Evolutionary conservation across 2,329 filamentous ascomycete species (phyloP).

Genomic region (Pyrenochaeta sp.): DNA sequence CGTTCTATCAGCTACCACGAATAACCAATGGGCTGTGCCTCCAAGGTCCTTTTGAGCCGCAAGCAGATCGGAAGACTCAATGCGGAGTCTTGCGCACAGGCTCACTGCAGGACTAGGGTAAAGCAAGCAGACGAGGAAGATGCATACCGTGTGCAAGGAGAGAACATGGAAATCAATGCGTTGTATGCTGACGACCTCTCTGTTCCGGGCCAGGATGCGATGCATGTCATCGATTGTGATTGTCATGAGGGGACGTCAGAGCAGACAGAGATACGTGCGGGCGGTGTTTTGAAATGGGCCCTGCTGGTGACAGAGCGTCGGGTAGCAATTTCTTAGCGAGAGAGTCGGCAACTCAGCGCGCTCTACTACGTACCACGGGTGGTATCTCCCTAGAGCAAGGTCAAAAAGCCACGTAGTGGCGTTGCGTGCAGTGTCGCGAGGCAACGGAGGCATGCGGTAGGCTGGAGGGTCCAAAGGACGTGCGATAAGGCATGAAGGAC

Average conservation of each 20-base stretch:
- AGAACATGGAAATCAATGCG: constrained; percentile 9
- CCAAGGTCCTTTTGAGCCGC: constrained; percentile 13
- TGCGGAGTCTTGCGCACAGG: constrained; percentile 16
- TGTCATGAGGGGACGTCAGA: constrained; percentile 22
- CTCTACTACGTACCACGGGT: background rate
- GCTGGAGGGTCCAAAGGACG: background rate
- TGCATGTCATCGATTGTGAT: constrained; percentile 41
- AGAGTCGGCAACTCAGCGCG: background rate
- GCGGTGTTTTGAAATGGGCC: constrained; percentile 17
- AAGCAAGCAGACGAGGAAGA: background rate
- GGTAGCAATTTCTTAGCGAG: constrained; percentile 2
- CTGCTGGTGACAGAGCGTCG: constrained; percentile 5
- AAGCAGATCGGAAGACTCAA: constrained; percentile 16
- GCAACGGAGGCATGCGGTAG: constrained; percentile 1
- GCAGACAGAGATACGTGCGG: constrained; percentile 31
- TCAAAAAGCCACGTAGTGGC: constrained; percentile 4
- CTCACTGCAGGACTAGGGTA: constrained; percentile 3
- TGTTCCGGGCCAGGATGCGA: constrained; percentile 14
- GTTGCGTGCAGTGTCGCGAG: constrained; percentile 3
- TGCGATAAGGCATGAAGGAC: constrained; percentile 11
- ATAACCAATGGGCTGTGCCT: background rate
- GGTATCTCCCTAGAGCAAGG: constrained; percentile 5
- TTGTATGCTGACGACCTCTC: constrained; percentile 1
- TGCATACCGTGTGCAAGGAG: constrained; percentile 1
- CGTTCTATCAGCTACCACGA: constrained; percentile 8